Percentiles rank a stretch among this genome's conserved stretches.
These are phyloP conservation scores for Ustilago tritici DNA, from an alignment of 1,284 basidiomycete genomes.

Conservation along the genomic window DNA sequence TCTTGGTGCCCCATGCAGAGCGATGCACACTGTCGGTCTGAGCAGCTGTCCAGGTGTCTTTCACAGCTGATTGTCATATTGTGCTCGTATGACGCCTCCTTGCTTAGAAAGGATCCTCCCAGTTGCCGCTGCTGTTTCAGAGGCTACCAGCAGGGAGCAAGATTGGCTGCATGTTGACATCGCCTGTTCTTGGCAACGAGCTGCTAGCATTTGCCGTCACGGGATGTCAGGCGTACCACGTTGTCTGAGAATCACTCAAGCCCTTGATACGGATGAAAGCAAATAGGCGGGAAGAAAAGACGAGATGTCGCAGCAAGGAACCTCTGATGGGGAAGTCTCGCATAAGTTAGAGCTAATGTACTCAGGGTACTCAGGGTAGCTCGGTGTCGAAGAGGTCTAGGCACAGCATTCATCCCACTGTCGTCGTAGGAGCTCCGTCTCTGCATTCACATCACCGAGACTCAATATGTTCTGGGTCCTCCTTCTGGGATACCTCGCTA, in stretches of 20 bases:
- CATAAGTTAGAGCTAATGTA: too few relatives aligned
- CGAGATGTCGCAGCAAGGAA: too few relatives aligned
- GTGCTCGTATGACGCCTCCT: neutral
- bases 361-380: too few relatives aligned
- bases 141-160: neutral
- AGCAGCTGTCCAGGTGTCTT: neutral
- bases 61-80: neutral
- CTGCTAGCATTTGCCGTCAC: neutral
- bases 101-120: too few relatives aligned
- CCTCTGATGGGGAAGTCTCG: too few relatives aligned
- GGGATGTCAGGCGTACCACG: neutral
- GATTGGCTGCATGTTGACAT: neutral
- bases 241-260: neutral
- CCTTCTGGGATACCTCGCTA: too few relatives aligned
- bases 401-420: neutral
- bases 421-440: neutral
- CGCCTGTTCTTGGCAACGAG: neutral
- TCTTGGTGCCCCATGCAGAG: neutral
- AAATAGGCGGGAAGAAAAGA: too few relatives aligned
- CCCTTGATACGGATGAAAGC: too few relatives aligned
- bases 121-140: neutral
- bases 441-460: neutral
- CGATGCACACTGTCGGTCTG: conserved; percentile 1
- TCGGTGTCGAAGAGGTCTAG: neutral
- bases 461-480: too few relatives aligned